Evolutionary conservation across 2,329 filamentous ascomycete species (phyloP).

Genomic region (Nigrospora sphaerica): DNA sequence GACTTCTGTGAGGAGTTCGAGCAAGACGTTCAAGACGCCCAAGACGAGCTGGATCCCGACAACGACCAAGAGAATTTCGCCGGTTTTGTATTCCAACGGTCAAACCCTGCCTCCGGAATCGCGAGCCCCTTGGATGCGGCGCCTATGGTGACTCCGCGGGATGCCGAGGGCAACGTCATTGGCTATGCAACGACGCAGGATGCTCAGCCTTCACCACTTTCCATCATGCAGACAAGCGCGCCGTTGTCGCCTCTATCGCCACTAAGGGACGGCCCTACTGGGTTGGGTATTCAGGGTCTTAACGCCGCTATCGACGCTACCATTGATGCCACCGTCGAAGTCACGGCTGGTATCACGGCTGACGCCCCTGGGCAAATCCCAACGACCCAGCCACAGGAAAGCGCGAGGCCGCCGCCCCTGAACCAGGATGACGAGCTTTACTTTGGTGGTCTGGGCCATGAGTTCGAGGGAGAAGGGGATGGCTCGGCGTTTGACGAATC

Average conservation of each 20-base stretch:
- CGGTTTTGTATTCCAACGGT: conserved; percentile 51
- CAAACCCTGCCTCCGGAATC: conserved; percentile 42
- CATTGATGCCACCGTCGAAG: background rate
- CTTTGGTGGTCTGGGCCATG: conserved; percentile 55
- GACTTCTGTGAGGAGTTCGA: conserved; percentile 3
- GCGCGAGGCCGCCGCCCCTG: background rate
- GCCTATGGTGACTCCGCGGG: conserved; percentile 45
- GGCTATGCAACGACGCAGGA: conserved; percentile 49
- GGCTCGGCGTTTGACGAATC: conserved; percentile 62
- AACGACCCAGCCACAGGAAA: conserved; percentile 3
- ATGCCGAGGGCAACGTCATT: conserved; percentile 46
- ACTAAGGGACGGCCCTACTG: conserved; percentile 18
- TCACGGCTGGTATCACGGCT: background rate
- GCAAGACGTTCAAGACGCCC: conserved; percentile 17
- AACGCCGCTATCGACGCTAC: conserved; percentile 10
- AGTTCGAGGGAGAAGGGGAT: conserved; percentile 44
- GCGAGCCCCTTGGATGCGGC: conserved; percentile 42
- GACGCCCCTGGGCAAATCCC: conserved; percentile 9
- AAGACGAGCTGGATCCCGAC: conserved; percentile 35
- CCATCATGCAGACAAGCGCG: background rate
- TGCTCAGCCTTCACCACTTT: conserved; percentile 15
- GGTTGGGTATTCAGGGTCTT: conserved; percentile 36
- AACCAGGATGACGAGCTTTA: conserved; percentile 56
- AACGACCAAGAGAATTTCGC: conserved; percentile 55
- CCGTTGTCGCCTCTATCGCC: background rate